Evolutionary conservation across 2,329 filamentous ascomycete genomes (phyloP).

Genomic region (Fusarium nurragi): DNA sequence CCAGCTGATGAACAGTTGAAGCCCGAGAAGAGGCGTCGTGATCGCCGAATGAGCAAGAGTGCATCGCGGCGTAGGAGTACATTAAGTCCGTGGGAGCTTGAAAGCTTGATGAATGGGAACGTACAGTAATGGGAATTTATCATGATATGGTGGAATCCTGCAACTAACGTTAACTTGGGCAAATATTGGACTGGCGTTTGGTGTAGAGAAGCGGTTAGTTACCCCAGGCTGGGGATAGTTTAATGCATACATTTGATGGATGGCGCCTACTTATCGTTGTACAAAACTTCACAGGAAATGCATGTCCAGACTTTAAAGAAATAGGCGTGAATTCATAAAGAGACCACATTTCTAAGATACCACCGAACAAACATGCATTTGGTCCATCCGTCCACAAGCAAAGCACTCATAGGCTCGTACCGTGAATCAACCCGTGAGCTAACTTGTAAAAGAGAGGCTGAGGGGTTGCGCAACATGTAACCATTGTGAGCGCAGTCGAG

Average conservation of each 20-base stretch:
- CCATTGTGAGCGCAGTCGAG: not conserved
- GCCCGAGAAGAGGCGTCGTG: slow-evolving; percentile 60
- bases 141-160: slow-evolving; percentile 32
- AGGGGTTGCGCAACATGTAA: not conserved
- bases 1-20: slow-evolving; percentile 37
- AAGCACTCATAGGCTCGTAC: not conserved
- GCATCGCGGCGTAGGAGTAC: slow-evolving; percentile 76
- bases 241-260: slow-evolving; percentile 24
- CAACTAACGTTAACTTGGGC: slow-evolving; percentile 20
- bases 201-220: slow-evolving; percentile 27
- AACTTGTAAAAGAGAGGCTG: not conserved
- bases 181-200: slow-evolving; percentile 38
- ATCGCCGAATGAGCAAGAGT: slow-evolving; percentile 62
- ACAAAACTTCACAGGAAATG: not conserved
- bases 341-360: not conserved
- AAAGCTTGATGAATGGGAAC: slow-evolving; percentile 66
- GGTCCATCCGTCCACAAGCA: not conserved
- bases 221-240: not conserved
- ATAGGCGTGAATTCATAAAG: slow-evolving; percentile 3
- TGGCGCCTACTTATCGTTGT: not conserved
- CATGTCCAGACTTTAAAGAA: not conserved
- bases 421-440: not conserved
- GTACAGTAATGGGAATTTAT: slow-evolving; percentile 51
- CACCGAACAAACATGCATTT: not conserved
- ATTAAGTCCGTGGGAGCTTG: slow-evolving; percentile 77